phyloP scores from a whole-genome alignment of 2,329 filamentous ascomycete genomes.

The Berkeleyomyces basicola region DNA sequence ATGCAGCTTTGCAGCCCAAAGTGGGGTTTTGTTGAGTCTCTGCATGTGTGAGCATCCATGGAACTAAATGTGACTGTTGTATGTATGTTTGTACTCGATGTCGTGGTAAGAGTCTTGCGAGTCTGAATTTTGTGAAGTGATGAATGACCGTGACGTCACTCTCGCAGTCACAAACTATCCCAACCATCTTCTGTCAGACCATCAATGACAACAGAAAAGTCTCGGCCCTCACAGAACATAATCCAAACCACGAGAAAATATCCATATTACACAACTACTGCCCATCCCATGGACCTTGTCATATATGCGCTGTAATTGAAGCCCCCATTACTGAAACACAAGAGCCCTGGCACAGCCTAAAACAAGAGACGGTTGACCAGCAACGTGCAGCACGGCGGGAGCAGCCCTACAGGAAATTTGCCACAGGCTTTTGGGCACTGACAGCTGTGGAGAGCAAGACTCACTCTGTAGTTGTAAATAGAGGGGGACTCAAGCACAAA shows the following conservation, averaged over 20 bases:
- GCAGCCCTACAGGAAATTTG: not conserved
- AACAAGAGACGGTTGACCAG: not conserved
- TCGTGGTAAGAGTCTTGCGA: too few relatives aligned
- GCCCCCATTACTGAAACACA: not conserved
- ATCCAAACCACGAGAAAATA: too few relatives aligned
- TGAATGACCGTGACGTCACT: too few relatives aligned
- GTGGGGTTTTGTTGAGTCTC: not conserved
- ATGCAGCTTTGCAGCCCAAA: slow-evolving; percentile 6
- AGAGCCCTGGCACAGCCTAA: not conserved
- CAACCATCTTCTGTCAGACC: too few relatives aligned
- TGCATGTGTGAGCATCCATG: not conserved
- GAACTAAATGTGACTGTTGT: too few relatives aligned
- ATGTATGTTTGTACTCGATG: too few relatives aligned
- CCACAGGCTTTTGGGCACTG: not conserved
- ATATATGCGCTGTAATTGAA: not conserved
- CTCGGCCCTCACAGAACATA: too few relatives aligned
- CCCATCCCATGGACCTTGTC: not conserved
- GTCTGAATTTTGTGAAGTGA: too few relatives aligned
- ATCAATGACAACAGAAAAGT: too few relatives aligned
- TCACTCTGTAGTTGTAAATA: not conserved
- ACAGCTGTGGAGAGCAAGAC: not conserved
- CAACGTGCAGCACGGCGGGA: not conserved
- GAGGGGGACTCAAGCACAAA: not conserved
- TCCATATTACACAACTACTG: too few relatives aligned
- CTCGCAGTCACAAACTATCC: too few relatives aligned